Evolutionary conservation across 108 stramenopile species (phyloP).

Genomic region (Nitzschia sp.): DNA sequence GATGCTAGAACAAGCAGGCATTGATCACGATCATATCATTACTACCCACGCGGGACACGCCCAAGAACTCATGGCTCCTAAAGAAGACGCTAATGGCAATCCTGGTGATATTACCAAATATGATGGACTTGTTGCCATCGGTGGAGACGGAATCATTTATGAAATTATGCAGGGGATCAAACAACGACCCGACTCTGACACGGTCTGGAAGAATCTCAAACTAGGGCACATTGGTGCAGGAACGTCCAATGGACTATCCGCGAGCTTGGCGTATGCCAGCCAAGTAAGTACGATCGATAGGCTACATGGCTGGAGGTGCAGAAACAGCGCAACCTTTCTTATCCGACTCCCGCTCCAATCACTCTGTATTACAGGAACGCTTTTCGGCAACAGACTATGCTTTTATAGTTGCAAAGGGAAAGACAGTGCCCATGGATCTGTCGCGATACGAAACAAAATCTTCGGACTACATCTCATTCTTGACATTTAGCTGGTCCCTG

Average conservation of each 20-base stretch:
- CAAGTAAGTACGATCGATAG: slow-evolving; percentile 32
- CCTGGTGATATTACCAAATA: slow-evolving; percentile 61
- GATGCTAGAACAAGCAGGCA: slow-evolving; percentile 76
- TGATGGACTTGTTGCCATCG: slow-evolving; percentile 70
- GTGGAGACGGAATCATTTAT: slow-evolving; percentile 87
- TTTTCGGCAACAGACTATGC: slow-evolving; percentile 58
- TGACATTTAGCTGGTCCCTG: slow-evolving; percentile 83
- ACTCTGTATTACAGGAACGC: slow-evolving; percentile 39
- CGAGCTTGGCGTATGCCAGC: slow-evolving; percentile 55
- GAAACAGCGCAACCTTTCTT: no score
- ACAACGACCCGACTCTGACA: slow-evolving; percentile 43
- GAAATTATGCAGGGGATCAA: slow-evolving; percentile 80
- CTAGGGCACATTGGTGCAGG: slow-evolving; percentile 82
- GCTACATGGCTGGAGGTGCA: no score
- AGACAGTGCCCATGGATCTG: slow-evolving; percentile 54
- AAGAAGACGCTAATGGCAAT: slow-evolving; percentile 16
- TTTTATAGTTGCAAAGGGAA: slow-evolving; percentile 77
- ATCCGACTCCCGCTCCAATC: no score
- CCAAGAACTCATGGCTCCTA: slow-evolving; percentile 56
- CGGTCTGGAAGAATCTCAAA: slow-evolving; percentile 47
- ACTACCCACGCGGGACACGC: slow-evolving; percentile 67
- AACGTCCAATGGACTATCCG: slow-evolving; percentile 85
- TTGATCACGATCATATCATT: slow-evolving; percentile 57
- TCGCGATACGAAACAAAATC: slow-evolving; percentile 56
- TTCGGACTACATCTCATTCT: slow-evolving; percentile 63